phyloP scores from a whole-genome alignment of 2,329 filamentous ascomycete species.

The Volutella citrinella region DNA sequence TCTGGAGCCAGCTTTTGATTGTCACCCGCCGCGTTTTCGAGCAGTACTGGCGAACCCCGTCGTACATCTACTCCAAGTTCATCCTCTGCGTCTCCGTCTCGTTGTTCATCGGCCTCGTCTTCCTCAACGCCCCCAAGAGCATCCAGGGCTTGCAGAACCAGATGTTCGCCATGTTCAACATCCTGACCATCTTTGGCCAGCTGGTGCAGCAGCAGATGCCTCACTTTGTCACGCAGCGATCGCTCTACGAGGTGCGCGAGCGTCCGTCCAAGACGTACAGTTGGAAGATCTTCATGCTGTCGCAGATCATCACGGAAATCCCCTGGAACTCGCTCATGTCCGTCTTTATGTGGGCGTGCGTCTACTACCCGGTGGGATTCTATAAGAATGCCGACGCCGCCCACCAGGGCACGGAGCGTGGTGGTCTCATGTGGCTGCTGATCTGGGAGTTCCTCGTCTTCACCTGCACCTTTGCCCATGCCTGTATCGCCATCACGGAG shows the following conservation, averaged over 20 bases:
- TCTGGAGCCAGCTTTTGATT: slow-evolving; percentile 62
- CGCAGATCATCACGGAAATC: slow-evolving; percentile 78
- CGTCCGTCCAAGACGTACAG: slow-evolving; percentile 79
- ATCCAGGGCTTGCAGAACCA: slow-evolving; percentile 83
- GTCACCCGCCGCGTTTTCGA: slow-evolving; percentile 75
- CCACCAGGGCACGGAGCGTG: slow-evolving; percentile 43
- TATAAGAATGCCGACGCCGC: slow-evolving; percentile 58
- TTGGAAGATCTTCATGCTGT: slow-evolving; percentile 82
- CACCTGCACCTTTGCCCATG: slow-evolving; percentile 64
- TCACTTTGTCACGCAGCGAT: slow-evolving; percentile 76
- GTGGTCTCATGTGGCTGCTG: slow-evolving; percentile 65
- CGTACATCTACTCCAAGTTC: slow-evolving; percentile 83
- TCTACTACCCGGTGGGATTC: slow-evolving; percentile 84
- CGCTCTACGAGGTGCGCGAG: slow-evolving; percentile 82
- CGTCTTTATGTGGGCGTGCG: slow-evolving; percentile 71
- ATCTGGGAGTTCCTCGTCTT: slow-evolving; percentile 65
- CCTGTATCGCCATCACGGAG: slow-evolving; percentile 62
- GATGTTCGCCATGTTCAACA: slow-evolving; percentile 82
- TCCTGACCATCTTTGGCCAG: slow-evolving; percentile 77
- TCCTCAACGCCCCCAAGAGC: slow-evolving; percentile 67
- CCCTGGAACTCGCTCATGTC: slow-evolving; percentile 80
- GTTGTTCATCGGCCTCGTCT: slow-evolving; percentile 80
- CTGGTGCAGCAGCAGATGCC: slow-evolving; percentile 79
- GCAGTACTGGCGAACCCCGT: slow-evolving; percentile 88
- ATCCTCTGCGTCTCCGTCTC: slow-evolving; percentile 62